A percentile compares a stretch with the other conserved stretches of the same genome.
These are phyloP conservation scores for Aureobasidium sp. DNA, from an alignment of 2,329 filamentous ascomycete genomes.

Conservation along the genomic window DNA sequence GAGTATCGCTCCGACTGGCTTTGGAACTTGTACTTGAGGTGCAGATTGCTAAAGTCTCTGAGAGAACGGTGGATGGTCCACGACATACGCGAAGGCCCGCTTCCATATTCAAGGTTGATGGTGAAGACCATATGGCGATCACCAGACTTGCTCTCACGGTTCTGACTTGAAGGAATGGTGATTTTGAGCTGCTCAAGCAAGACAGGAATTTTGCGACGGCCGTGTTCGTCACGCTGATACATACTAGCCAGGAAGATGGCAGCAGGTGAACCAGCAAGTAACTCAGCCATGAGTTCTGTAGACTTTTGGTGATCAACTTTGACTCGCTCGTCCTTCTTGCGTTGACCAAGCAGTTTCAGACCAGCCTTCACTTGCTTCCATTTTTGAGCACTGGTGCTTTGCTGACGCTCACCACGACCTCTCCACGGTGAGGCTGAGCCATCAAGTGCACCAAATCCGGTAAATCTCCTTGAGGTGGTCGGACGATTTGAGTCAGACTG, in stretches of 20 bases:
- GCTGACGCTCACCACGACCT: slow-evolving; percentile 39
- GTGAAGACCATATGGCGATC: slow-evolving; percentile 77
- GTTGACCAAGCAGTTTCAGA: slow-evolving; percentile 67
- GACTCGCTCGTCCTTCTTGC: slow-evolving; percentile 76
- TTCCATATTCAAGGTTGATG: slow-evolving; percentile 93
- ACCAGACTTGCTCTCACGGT: slow-evolving; percentile 52
- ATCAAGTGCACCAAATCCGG: slow-evolving; percentile 35
- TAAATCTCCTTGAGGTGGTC: slow-evolving; percentile 40
- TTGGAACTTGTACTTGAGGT: slow-evolving; percentile 86
- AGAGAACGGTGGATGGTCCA: slow-evolving; percentile 88
- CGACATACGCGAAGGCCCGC: slow-evolving; percentile 89
- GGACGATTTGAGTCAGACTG: slow-evolving; percentile 34
- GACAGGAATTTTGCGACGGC: slow-evolving; percentile 89
- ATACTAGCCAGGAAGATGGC: slow-evolving; percentile 93
- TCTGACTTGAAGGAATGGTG: slow-evolving; percentile 70
- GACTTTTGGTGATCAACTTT: slow-evolving; percentile 92
- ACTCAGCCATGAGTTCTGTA: slow-evolving; percentile 89
- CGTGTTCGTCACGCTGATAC: slow-evolving; percentile 95
- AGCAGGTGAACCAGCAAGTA: slow-evolving; percentile 85
- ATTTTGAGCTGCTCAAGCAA: slow-evolving; percentile 92
- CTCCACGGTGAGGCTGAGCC: slow-evolving; percentile 35
- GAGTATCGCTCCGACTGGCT: slow-evolving; percentile 77
- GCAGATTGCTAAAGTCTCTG: slow-evolving; percentile 83
- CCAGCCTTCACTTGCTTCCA: slow-evolving; percentile 93
- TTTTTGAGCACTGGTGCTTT: slow-evolving; percentile 58